Conservation (phyloP, 345 rosid species). For the Luvunga scandens region DNA sequence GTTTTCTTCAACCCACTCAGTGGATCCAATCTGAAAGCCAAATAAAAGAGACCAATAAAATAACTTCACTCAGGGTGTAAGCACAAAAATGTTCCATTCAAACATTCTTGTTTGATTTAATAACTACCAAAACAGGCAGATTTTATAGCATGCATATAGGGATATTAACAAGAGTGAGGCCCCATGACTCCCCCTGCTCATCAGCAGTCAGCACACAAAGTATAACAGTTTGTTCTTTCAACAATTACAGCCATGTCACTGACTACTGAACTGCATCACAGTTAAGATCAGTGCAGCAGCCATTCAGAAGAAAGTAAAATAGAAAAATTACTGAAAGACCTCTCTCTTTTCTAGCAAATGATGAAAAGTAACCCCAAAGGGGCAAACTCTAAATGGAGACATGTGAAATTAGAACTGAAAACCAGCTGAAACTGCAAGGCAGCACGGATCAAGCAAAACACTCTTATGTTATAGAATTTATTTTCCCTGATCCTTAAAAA, state of each 20-base stretch:
- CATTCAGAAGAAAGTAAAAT: not conserved
- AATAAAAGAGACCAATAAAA: conserved; percentile 5
- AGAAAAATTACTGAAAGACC: not conserved
- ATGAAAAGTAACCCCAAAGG: not conserved
- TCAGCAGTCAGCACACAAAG: not conserved
- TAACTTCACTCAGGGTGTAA: not conserved
- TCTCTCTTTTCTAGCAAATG: not conserved
- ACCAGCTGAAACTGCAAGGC: not conserved
- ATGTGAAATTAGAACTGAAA: not conserved
- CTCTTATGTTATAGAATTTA: not conserved
- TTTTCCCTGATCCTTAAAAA: not conserved
- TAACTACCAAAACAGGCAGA: not conserved
- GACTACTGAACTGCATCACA: not conserved
- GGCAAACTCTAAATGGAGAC: not conserved
- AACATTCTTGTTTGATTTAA: not conserved
- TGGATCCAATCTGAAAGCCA: conserved; percentile 67
- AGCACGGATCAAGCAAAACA: not conserved
- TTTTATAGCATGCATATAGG: not conserved
- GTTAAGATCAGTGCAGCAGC: not conserved
- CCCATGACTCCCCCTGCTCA: not conserved
- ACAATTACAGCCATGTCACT: not conserved
- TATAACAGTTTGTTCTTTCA: not conserved
- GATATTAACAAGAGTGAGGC: not conserved
- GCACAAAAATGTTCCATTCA: not conserved
- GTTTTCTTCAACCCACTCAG: conserved; percentile 98